phyloP scores from a whole-genome alignment of 768 basidiomycete species.

The Termitomyces sp. region DNA sequence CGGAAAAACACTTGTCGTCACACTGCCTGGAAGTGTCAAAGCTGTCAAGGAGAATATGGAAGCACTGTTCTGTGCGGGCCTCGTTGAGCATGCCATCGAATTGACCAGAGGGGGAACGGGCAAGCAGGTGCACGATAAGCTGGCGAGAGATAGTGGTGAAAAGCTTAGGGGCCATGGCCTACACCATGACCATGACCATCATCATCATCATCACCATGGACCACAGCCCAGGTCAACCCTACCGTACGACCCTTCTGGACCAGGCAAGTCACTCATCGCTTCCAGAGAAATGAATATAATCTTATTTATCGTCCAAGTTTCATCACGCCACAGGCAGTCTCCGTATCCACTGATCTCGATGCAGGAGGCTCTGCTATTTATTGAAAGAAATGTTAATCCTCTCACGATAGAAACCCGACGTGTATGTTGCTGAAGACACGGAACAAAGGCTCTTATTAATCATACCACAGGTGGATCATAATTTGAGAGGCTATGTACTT shows the following conservation, averaged over 20 bases:
- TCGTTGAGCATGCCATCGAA: constrained; percentile 70
- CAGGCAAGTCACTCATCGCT: constrained; percentile 42
- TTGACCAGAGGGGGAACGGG: constrained; percentile 69
- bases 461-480: constrained; percentile 48
- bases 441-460: neutral
- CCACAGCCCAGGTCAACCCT: constrained; percentile 56
- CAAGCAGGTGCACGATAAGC: constrained; percentile 46
- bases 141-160: constrained; percentile 30
- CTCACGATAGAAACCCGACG: constrained; percentile 35
- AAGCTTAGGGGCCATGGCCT: constrained; percentile 23
- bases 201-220: constrained; percentile 28
- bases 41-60: constrained; percentile 79
- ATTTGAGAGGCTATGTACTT: constrained; percentile 65
- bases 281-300: neutral
- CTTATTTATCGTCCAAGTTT: constrained; percentile 36
- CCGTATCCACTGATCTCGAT: constrained; percentile 73
- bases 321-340: constrained; percentile 69
- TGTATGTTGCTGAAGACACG: constrained; percentile 31
- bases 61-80: constrained; percentile 50
- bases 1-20: constrained; percentile 63
- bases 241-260: constrained; percentile 66
- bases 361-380: constrained; percentile 55
- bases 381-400: constrained; percentile 45
- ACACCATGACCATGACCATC: constrained; percentile 31
- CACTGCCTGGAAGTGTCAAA: constrained; percentile 82